phyloP scores from a whole-genome alignment of 2,329 filamentous ascomycete genomes.

The Stachybotrys chartarum region DNA sequence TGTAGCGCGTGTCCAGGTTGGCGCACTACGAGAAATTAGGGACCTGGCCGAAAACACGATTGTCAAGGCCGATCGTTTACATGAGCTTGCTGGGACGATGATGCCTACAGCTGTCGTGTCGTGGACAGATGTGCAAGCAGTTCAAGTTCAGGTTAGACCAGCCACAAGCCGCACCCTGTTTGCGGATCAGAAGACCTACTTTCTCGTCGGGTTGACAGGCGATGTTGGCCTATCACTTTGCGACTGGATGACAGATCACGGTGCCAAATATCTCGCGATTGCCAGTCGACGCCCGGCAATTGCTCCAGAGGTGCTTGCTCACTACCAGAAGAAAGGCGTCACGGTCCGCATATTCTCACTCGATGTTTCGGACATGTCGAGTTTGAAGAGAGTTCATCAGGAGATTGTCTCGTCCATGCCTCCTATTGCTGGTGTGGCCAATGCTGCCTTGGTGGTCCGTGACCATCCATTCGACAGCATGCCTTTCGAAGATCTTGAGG shows the following conservation, averaged over 20 bases:
- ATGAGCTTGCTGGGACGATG: neutral
- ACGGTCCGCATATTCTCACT: constrained; percentile 4
- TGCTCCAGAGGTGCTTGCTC: constrained; percentile 17
- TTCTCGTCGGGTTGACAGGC: constrained; percentile 23
- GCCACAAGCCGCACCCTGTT: constrained; percentile 8
- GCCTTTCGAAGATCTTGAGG: constrained; percentile 13
- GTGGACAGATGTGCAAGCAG: neutral
- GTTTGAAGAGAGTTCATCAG: constrained; percentile 2
- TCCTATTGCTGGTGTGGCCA: constrained; percentile 30
- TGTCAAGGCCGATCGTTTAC: constrained; percentile 1
- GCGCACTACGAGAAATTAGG: neutral
- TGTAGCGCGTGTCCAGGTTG: neutral
- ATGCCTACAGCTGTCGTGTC: neutral
- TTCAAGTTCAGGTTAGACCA: neutral
- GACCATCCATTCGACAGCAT: constrained; percentile 24
- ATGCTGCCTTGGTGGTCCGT: constrained; percentile 36
- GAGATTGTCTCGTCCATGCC: constrained; percentile 16
- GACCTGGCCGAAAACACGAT: neutral
- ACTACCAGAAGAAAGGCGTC: constrained; percentile 1
- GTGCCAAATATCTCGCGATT: constrained; percentile 28
- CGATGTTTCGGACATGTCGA: constrained; percentile 6
- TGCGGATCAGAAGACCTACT: constrained; percentile 19
- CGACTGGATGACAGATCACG: constrained; percentile 30
- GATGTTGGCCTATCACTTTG: constrained; percentile 28
- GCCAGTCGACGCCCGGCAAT: constrained; percentile 29